Percentiles rank a stretch among this genome's conserved stretches.
These are phyloP conservation scores for Populus davidiana DNA, from an alignment of 345 rosid genomes.

Conservation along the genomic window DNA sequence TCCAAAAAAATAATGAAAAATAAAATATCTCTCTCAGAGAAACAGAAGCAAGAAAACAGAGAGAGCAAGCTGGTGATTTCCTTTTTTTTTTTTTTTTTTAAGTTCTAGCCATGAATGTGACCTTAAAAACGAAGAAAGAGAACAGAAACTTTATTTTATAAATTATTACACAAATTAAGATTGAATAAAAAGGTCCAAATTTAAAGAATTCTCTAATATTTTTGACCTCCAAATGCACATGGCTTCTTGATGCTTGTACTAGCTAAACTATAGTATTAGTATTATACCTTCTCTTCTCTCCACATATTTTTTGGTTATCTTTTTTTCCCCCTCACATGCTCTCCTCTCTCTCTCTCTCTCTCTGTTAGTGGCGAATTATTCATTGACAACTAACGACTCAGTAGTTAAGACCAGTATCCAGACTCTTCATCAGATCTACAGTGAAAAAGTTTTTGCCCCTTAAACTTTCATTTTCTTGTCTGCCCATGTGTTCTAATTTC, in stretches of 20 bases:
- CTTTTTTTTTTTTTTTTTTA: neutral
- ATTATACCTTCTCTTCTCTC: conserved; percentile 24
- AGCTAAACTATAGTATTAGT: neutral
- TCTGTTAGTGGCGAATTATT: neutral
- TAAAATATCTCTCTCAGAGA: neutral
- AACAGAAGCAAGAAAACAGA: neutral
- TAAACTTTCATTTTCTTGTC: neutral
- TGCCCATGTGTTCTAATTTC: neutral
- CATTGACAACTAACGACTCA: conserved; percentile 45
- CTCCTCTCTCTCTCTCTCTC: conserved; percentile 12
- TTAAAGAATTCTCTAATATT: conserved; percentile 38
- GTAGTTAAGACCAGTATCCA: conserved; percentile 27
- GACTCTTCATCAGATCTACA: conserved; percentile 40
- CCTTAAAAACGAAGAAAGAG: conserved; percentile 12
- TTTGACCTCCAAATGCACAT: conserved; percentile 67
- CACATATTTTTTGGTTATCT: conserved; percentile 26
- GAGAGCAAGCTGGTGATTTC: neutral
- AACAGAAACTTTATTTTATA: neutral
- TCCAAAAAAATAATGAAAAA: neutral
- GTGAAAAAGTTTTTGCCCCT: conserved; percentile 30
- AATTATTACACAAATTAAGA: conserved; percentile 11
- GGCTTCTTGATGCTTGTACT: conserved; percentile 39
- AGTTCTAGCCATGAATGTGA: conserved; percentile 24
- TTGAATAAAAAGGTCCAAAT: conserved; percentile 11
- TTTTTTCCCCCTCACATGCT: conserved; percentile 50